Base-by-base conservation (phyloP, 2,329 filamentous ascomycete genomes). In the Esteya vermicola region DNA sequence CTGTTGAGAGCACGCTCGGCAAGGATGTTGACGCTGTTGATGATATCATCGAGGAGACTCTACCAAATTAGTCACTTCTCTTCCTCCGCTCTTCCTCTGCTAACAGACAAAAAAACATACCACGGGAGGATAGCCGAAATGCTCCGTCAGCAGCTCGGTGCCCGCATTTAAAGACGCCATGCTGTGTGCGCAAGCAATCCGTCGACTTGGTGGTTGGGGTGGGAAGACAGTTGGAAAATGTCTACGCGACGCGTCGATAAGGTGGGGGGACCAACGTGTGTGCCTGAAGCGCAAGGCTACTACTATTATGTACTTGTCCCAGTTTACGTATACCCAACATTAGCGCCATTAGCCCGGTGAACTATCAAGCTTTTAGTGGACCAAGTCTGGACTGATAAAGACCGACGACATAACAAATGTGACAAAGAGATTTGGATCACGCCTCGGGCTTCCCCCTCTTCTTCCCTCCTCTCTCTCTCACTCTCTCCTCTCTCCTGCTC, bases 11-110 rank as follows among this genome's bases (percentile, higher is more conserved):
- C 88, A 57, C 81, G 81, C 61, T 93, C 91, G 53, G 91, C 81
- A 52, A 95, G 75, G 53, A 89, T 84, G 65, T 96, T 98, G 59
- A 95, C 78, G 41, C 81, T 83, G 67, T 96, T 95, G 65, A 96
- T 94, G 51, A 96, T 88, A 62, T 96, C 89, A 73, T 98, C 91
- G 54, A 98, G 81, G 32, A 98, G 75, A 45, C 83, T 83, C 88
- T 94, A 52, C 7, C 14, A 3, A 7, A n/a, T 18, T 16, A 18
- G 12, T 12, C 25, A 12, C 22, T 16, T 18, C 19, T 16, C 22
- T 31, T 22, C 14, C 18, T 31, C 18, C 19, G 3, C 19, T 6
- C 31, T 20, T 14, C 31, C 31, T 33, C 19, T 12, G n/a, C n/a
- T n/a, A n/a, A 31, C 14, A 13, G 2, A 13, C 9, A 21, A 4